These are phyloP conservation scores for Microstegium vimineum DNA, from an alignment of 176 grass and related monocot species.

Conservation along the genomic window DNA sequence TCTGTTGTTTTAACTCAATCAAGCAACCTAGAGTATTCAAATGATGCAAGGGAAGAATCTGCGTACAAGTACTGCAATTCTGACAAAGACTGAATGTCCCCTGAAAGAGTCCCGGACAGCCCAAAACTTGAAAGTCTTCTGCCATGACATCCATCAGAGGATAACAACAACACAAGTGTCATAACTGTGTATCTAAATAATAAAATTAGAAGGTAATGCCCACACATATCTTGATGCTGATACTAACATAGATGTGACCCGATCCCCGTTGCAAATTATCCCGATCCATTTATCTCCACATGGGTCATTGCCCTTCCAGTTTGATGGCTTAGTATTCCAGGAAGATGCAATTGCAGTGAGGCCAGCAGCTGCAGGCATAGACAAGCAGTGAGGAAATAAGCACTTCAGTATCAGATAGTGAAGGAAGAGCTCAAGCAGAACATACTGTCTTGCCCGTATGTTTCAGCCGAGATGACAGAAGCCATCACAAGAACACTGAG, in stretches of 20 bases:
- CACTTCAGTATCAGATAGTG: neutral
- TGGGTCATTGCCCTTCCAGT: constrained; percentile 68
- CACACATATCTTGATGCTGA: neutral
- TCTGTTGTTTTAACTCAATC: too few species aligned
- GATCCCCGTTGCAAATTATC: constrained; percentile 32
- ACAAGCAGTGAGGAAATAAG: neutral
- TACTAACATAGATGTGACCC: constrained; percentile 56
- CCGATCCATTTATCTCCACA: constrained; percentile 66
- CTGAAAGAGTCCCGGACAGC: constrained; percentile 57
- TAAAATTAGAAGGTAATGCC: too few species aligned
- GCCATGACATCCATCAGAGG: neutral
- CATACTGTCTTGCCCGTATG: constrained; percentile 23
- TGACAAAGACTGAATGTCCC: constrained; percentile 53
- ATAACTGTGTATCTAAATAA: neutral
- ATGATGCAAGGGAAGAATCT: too few species aligned
- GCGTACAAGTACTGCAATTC: constrained; percentile 14
- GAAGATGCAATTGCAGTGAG: constrained; percentile 30
- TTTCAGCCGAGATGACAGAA: constrained; percentile 23
- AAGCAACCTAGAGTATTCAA: too few species aligned
- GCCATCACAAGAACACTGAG: constrained; percentile 20
- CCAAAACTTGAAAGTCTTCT: constrained; percentile 61
- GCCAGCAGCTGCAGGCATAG: constrained; percentile 34
- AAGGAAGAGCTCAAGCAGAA: neutral
- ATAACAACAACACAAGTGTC: neutral
- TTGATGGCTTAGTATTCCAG: constrained; percentile 55